phyloP scores from a whole-genome alignment of 73 alveolate genomes.

The Blepharisma japonicum region DNA sequence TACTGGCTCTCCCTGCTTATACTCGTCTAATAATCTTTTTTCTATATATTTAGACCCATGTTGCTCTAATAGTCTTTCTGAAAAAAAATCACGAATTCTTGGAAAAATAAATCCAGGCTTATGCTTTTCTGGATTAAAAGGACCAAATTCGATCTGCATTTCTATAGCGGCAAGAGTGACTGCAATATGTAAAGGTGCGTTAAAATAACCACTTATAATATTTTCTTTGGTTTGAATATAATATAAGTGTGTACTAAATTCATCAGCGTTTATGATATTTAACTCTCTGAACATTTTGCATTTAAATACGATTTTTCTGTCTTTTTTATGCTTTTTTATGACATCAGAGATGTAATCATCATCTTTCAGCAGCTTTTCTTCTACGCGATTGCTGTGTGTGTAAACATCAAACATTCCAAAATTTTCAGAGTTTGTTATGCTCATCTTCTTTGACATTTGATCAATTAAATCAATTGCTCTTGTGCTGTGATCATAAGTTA shows the following conservation, averaged over 20 bases:
- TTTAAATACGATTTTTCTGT: background rate
- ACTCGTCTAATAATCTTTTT: background rate
- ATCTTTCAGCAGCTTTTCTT: background rate
- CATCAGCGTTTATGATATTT: conserved; percentile 13
- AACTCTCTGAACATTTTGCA: conserved; percentile 12
- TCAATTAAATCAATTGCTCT: background rate
- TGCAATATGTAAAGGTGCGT: background rate
- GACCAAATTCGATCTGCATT: conserved; percentile 30
- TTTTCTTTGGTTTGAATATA: conserved; percentile 22
- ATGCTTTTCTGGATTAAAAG: conserved; percentile 14
- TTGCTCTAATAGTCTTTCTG: background rate
- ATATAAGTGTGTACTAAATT: background rate
- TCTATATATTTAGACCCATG: conserved; percentile 16
- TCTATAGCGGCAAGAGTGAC: background rate
- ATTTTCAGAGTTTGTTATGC: background rate
- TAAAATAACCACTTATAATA: conserved; percentile 6
- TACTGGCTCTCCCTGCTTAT: background rate
- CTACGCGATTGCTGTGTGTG: background rate
- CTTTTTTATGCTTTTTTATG: background rate
- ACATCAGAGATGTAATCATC: background rate
- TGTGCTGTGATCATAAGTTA: background rate
- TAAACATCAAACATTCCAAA: conserved; percentile 7
- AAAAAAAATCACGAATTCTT: conserved; percentile 8
- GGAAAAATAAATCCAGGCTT: conserved; percentile 2
- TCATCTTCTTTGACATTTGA: background rate